Base-by-base conservation (phyloP, 768 basidiomycete species). In the Tylopilus plumbeoviolaceoides region DNA sequence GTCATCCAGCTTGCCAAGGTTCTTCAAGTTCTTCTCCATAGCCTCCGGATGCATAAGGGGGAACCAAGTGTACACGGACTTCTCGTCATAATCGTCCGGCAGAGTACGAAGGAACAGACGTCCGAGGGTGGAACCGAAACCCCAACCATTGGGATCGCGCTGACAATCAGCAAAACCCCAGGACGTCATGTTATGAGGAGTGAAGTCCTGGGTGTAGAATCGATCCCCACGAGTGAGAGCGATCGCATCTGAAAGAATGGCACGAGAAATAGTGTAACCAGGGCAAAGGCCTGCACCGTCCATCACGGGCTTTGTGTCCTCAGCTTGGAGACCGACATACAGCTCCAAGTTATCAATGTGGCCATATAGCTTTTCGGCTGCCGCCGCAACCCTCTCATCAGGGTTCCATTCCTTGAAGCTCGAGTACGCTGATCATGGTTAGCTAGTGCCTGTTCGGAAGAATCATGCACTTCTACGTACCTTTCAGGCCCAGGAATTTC, bases 141-240 rank as follows among this genome's bases (percentile, higher is more conserved):
- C 89, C 53, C 82, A 85, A 4, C 78, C 89, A 36, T 74, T 74
- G 27, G 82, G 72, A 59, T 91, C 83, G 51, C 89, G 82, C 58
- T 89, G 86, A 65, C 87, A 88, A 66, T 93, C 90, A 20, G 83
- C 79, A 61, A 87, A 90, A 35, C 90, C 90, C 90, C 90, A 92
- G 4, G 87, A 72, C 3, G 90, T 92, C 63, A 90, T 63, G 65
- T 91, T 91, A 72, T 73, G 80, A 1, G 90, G 85, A 0, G 91
- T 92, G 65, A 81, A 87, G 62, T 93, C 91, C 25, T 87, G 75
- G 1, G 89, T 92, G 71, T 81, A 89, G 75, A 82, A 87, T 48
- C 90, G 78, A 63, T 93, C 91, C 28, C 91, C 91, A 48, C 90
- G 84, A 44, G 88, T 91, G 49, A 93, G 81, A 12, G 91, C 88